These are phyloP conservation scores for Xanthoparmelia taractica DNA, from an alignment of 495 filamentous ascomycete genomes.

Conservation along the genomic window DNA sequence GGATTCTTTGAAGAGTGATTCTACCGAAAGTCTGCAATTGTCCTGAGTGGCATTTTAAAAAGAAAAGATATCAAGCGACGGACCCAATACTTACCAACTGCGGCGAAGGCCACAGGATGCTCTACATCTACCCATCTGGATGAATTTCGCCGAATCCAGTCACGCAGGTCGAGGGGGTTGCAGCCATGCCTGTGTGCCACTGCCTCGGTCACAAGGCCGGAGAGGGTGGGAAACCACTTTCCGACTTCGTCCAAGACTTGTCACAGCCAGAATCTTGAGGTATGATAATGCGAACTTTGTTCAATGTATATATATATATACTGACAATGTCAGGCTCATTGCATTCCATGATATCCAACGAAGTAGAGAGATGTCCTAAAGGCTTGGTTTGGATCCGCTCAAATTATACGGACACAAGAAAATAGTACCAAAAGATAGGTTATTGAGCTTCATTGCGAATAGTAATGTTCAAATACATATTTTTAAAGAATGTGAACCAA, in stretches of 20 bases:
- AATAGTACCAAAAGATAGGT: neutral
- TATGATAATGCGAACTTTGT: too few relatives aligned
- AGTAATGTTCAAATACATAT: too few relatives aligned
- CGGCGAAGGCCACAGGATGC: neutral
- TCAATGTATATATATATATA: neutral
- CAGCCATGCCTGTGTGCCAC: neutral
- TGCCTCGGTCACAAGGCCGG: neutral
- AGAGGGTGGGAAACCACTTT: too few relatives aligned
- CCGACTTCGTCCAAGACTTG: neutral
- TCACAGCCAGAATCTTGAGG: neutral
- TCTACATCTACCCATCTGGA: neutral
- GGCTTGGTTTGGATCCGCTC: too few relatives aligned
- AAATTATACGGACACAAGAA: too few relatives aligned
- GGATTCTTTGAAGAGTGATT: constrained; percentile 44
- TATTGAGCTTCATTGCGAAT: neutral
- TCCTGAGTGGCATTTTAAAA: too few relatives aligned
- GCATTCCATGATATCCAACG: too few relatives aligned
- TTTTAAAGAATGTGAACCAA: too few relatives aligned
- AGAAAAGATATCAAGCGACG: neutral
- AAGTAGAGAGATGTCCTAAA: too few relatives aligned
- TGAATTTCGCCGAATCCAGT: neutral
- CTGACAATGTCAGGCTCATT: neutral
- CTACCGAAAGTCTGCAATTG: neutral
- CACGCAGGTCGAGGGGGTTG: neutral
- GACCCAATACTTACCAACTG: neutral